A percentile compares a stretch with the other conserved stretches of the same genome.
Evolutionary conservation across 2,329 filamentous ascomycete genomes (phyloP).

Genomic region (Colletotrichum orbiculare): DNA sequence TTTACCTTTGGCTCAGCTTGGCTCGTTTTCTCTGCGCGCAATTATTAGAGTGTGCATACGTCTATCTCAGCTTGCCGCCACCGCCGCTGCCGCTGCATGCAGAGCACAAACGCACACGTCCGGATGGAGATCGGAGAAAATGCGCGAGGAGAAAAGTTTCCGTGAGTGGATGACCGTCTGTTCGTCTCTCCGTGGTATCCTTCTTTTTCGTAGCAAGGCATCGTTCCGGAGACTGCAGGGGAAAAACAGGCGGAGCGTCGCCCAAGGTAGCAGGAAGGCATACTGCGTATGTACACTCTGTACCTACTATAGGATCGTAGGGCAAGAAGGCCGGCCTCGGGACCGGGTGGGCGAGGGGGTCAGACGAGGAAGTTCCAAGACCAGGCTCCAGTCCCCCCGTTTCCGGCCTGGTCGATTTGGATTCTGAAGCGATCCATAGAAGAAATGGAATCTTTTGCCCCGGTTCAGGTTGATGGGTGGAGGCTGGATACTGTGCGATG

Average conservation of each 20-base stretch:
- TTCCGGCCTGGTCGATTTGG: constrained; percentile 26
- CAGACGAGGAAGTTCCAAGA: constrained; percentile 33
- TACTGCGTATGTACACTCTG: no score
- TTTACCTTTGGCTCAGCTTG: background rate
- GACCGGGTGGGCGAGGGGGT: constrained; percentile 31
- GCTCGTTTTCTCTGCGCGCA: background rate
- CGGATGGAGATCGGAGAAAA: constrained; percentile 18
- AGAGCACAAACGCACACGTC: constrained; percentile 2
- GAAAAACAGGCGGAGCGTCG: constrained; percentile 28
- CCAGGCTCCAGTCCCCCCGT: constrained; percentile 19
- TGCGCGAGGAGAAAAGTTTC: background rate
- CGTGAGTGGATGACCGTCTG: constrained; percentile 25
- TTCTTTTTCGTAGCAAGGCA: background rate
- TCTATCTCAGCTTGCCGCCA: background rate
- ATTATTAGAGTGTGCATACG: no score
- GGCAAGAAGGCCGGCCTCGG: constrained; percentile 18
- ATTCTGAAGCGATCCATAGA: constrained; percentile 21
- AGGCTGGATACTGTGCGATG: background rate
- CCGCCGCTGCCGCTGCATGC: constrained; percentile 5
- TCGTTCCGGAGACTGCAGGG: constrained; percentile 31
- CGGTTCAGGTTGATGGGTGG: constrained; percentile 20
- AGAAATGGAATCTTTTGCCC: constrained; percentile 25
- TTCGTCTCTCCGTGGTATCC: constrained; percentile 11
- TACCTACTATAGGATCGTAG: background rate
- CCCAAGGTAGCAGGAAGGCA: constrained; percentile 16